Conservation (phyloP, 352 stramenopile species). For the Thraustochytrium striatum region DNA sequence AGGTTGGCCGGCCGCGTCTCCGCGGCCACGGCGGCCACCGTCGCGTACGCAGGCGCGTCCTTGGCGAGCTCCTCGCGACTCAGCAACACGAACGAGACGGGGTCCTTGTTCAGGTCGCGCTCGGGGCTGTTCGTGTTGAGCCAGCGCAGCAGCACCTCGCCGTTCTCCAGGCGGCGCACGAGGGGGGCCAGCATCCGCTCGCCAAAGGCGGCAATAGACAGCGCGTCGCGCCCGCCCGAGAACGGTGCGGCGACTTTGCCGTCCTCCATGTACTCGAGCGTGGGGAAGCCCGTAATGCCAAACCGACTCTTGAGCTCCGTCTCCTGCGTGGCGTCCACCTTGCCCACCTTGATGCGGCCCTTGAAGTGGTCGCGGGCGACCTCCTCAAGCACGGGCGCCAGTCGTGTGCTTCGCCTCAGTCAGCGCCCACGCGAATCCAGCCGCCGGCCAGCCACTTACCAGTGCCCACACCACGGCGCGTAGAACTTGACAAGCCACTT, state of each 20-base stretch:
- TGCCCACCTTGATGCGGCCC: neutral
- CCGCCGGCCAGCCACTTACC: too few relatives aligned
- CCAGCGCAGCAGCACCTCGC: neutral
- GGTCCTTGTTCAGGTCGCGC: neutral
- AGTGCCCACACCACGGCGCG: constrained; percentile 72
- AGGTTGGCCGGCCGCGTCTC: neutral
- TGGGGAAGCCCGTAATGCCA: constrained; percentile 12
- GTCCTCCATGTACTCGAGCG: constrained; percentile 21
- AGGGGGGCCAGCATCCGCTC: neutral
- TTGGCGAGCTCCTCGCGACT: too few relatives aligned
- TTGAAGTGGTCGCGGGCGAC: neutral
- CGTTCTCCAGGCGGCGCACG: neutral
- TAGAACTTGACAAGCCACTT: constrained; percentile 75
- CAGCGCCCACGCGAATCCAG: too few relatives aligned
- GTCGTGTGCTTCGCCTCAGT: too few relatives aligned
- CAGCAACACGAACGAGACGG: constrained; percentile 24
- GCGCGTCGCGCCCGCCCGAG: neutral
- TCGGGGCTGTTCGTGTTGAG: neutral
- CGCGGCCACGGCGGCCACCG: neutral
- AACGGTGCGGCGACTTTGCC: neutral
- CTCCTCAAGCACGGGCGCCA: neutral
- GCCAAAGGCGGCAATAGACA: neutral
- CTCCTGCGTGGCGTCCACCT: neutral
- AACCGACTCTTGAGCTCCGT: constrained; percentile 1
- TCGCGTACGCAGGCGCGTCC: neutral